These are phyloP conservation scores for Paracoccidioides brasiliensis DNA, from an alignment of 2,329 filamentous ascomycete species.

Conservation along the genomic window DNA sequence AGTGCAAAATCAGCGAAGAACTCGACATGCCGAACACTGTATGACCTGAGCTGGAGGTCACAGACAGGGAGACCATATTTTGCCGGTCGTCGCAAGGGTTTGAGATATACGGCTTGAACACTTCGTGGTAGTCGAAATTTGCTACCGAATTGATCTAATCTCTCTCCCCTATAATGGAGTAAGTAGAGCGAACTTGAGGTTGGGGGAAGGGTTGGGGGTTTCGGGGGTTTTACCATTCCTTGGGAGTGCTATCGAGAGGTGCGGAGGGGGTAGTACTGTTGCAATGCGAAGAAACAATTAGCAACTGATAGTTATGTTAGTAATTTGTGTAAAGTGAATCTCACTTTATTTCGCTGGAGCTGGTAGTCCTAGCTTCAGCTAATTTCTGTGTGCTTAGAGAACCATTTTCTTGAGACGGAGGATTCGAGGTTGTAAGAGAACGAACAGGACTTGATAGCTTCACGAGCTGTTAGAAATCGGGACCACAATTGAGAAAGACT, in stretches of 20 bases:
- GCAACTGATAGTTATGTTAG: neutral
- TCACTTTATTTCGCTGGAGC: neutral
- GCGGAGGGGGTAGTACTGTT: neutral
- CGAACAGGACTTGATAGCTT: neutral
- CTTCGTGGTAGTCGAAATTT: conserved; percentile 55
- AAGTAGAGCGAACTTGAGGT: neutral
- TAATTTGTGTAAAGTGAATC: neutral
- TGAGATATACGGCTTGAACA: conserved; percentile 75
- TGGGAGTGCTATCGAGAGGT: conserved; percentile 9
- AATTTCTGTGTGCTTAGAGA: neutral
- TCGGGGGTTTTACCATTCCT: conserved; percentile 17
- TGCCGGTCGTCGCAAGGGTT: conserved; percentile 63
- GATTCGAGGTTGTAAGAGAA: neutral
- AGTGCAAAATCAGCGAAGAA: conserved; percentile 92
- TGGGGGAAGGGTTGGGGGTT: neutral
- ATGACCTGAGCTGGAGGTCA: conserved; percentile 87
- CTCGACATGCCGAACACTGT: conserved; percentile 76
- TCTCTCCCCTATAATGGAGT: conserved; percentile 21
- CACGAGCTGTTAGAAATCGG: neutral
- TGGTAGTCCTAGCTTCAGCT: neutral
- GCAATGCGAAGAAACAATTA: neutral
- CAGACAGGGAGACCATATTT: conserved; percentile 70
- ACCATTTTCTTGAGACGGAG: neutral
- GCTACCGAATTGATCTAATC: conserved; percentile 21
- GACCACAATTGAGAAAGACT: conserved; percentile 8